Conservation (phyloP, 805 yeast genomes). For the baker's yeast (Saccharomyces cerevisiae) region DNA sequence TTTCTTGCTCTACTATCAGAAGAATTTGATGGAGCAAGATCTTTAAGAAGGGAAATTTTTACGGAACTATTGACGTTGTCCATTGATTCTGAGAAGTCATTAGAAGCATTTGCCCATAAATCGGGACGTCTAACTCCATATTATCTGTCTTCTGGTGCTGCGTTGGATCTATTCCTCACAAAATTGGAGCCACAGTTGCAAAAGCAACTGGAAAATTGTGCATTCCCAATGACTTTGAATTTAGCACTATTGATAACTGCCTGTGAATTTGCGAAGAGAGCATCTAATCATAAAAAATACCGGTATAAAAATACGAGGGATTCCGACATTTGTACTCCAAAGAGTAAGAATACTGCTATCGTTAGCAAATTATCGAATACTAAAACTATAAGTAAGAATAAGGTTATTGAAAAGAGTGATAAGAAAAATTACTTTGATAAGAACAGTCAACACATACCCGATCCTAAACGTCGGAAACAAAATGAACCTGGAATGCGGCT, state of each 20-base stretch:
- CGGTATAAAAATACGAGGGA: neutral
- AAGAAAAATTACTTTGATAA: neutral
- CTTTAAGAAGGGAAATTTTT: neutral
- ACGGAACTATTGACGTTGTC: neutral
- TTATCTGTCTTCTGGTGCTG: neutral
- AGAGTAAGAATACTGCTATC: neutral
- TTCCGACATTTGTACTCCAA: neutral
- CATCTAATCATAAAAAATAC: neutral
- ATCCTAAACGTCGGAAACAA: neutral
- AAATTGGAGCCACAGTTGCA: neutral
- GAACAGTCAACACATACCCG: neutral
- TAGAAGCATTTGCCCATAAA: neutral
- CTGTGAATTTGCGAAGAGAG: neutral
- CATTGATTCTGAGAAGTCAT: neutral
- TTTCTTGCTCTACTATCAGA: neutral
- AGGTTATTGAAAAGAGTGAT: neutral
- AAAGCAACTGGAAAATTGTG: neutral
- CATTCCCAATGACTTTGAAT: neutral
- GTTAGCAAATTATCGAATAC: neutral
- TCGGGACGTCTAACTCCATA: neutral
- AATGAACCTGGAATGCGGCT: neutral
- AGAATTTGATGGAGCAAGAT: neutral
- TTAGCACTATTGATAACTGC: neutral
- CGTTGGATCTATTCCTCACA: neutral
- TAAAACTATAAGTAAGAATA: neutral